phyloP scores from a whole-genome alignment of 495 filamentous ascomycete genomes.

The Hypomontagnella monticulosa region DNA sequence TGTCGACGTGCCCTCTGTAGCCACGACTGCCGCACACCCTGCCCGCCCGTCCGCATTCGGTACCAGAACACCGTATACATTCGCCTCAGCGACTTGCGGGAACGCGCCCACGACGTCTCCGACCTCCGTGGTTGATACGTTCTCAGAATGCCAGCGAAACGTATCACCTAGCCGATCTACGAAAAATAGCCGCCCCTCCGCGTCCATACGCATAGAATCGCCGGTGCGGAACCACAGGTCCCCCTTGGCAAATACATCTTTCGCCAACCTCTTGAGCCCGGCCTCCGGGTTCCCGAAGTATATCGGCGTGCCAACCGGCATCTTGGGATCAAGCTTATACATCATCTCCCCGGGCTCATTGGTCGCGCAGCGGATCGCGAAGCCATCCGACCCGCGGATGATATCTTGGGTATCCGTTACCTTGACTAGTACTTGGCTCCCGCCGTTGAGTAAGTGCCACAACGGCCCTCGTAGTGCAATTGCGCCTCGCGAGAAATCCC shows the following conservation, averaged over 20 bases:
- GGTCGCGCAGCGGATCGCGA: constrained; percentile 65
- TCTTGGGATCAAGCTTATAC: constrained; percentile 63
- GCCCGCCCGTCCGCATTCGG: constrained; percentile 76
- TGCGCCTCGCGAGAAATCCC: constrained; percentile 65
- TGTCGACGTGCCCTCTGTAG: constrained; percentile 48
- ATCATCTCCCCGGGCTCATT: constrained; percentile 79
- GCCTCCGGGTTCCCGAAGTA: constrained; percentile 74
- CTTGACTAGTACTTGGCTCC: constrained; percentile 68
- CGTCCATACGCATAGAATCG: constrained; percentile 70
- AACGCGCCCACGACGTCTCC: constrained; percentile 69
- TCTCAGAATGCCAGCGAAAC: constrained; percentile 85
- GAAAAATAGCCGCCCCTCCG: constrained; percentile 79
- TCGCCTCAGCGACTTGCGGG: constrained; percentile 74
- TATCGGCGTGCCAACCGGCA: constrained; percentile 62
- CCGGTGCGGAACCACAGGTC: constrained; percentile 81
- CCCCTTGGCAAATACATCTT: constrained; percentile 75
- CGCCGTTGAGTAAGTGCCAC: constrained; percentile 57
- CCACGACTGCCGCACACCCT: constrained; percentile 69
- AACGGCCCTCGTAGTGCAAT: constrained; percentile 76
- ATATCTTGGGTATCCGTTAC: constrained; percentile 73
- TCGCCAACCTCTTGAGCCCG: constrained; percentile 70
- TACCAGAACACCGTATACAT: constrained; percentile 80
- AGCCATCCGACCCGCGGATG: constrained; percentile 68
- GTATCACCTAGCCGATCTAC: constrained; percentile 81
- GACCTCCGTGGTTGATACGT: constrained; percentile 82